phyloP scores from a whole-genome alignment of 106 monocot genomes.

The Ottelia alismoides region DNA sequence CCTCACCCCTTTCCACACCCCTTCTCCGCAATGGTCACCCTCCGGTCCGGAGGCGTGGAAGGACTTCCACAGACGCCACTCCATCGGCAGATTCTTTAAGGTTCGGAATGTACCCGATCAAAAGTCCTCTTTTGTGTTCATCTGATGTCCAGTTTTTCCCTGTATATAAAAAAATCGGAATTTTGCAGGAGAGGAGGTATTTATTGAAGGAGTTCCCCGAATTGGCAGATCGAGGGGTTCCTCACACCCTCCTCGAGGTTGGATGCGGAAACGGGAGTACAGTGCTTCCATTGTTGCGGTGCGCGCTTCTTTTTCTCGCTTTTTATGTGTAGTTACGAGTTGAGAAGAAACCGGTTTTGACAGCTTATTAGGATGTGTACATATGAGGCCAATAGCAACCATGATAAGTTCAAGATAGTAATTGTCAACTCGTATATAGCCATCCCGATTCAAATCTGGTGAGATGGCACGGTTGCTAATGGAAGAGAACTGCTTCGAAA shows the following conservation, averaged over 20 bases:
- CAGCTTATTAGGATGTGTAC: too few relatives aligned
- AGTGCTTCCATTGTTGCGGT: conserved; percentile 79
- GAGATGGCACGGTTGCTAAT: too few relatives aligned
- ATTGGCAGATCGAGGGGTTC: conserved; percentile 14
- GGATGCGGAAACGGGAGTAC: conserved; percentile 99
- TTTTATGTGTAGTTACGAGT: too few relatives aligned
- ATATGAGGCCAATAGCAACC: too few relatives aligned
- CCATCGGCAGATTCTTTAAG: conserved; percentile 82
- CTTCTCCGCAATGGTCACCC: conserved; percentile 6
- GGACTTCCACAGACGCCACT: conserved; percentile 76
- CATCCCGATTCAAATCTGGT: too few relatives aligned
- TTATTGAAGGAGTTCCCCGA: conserved; percentile 89
- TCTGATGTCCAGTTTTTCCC: neutral
- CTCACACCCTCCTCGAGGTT: conserved; percentile 56
- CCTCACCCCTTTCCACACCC: conserved; percentile 21
- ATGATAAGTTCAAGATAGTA: too few relatives aligned
- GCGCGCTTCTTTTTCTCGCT: too few relatives aligned
- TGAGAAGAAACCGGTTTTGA: too few relatives aligned
- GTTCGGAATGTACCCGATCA: conserved; percentile 6
- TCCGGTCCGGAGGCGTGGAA: conserved; percentile 50
- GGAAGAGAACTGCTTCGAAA: too few relatives aligned
- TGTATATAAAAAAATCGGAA: too few relatives aligned
- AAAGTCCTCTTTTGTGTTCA: neutral
- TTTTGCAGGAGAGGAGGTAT: conserved; percentile 98
- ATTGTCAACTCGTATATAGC: too few relatives aligned